Evolutionary conservation across 78 protist genomes (phyloP), one percentile per base, ranked within the genome.

Genomic region (Guillardia theta): DNA sequence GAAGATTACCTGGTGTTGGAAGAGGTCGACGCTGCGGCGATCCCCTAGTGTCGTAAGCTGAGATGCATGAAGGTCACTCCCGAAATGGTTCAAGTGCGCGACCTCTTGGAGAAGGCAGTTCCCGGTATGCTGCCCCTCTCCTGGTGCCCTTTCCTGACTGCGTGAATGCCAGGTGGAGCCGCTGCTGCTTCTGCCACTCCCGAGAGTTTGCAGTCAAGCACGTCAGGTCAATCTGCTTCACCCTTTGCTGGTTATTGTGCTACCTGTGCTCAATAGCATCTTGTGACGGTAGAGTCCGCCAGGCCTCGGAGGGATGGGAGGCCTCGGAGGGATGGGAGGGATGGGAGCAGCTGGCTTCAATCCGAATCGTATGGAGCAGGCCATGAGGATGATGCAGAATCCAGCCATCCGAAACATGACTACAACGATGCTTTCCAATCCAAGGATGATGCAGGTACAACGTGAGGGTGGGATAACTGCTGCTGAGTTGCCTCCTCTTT

Each of bases 331-430:
- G 41, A 33, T 70, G 83, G 83, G 83, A 6, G 83, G 83, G 33
- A 70, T 70, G 83, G 83, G 83, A 6, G 83, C 46, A 2, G 45
- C 83, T 0, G 83, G 83, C n/a, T 36, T 36, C 46, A 24, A 12
- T 12, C 45, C 83, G 45, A 70, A n/a, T n/a, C n/a, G 41, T 18
- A 4, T 70, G 3, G 83, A 70, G 41, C 33, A 70, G 33, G 83
- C 83, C 46, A 70, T 70, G 83, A 4, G 83, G 41, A 70, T 70
- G 83, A 70, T 70, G 83, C 46, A 70, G 83, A 70, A 70, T 24
- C 83, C 83, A 6, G 83, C 83, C n/a, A 70, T 70, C 21, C 6
- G 83, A 12, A 24, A 24, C 41, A 4, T 70, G 41, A 24, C 83
- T 4, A 33, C 33, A 18, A 12, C n/a, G 33, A 2, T 70, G 22